Base-by-base conservation (phyloP, 495 filamentous ascomycete genomes). In the Penicillium cosmopolitanum region DNA sequence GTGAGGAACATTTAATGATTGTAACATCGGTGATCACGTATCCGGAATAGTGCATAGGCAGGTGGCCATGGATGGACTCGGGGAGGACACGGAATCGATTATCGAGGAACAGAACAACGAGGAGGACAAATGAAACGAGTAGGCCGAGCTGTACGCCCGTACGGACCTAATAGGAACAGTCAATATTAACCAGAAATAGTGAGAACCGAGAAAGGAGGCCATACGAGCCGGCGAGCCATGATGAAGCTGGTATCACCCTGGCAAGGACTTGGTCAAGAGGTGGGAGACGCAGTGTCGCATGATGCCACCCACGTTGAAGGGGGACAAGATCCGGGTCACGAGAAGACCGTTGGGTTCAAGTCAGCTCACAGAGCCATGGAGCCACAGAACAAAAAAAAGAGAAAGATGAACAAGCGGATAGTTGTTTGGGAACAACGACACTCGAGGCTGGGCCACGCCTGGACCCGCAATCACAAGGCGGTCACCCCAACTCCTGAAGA, bases 11-110 rank as follows among this genome's bases (percentile, higher is more conserved):
- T 48, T 81, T 86, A 7, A 82, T 84, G 57, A 97, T 80, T n/a
- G 87, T 90, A 63, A 98, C 84, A 78, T 98, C 95, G 64, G 92
- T 96, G 69, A 98, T 86, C 67, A 95, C 85, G 43, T 84, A 81
- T 55, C 91, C 92, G 46, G 87, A 78, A 63, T 93, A 89, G 72
- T 96, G 92, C 56, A 86, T 83, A 8, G 92, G 92, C 54, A 96
- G 84, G 68, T 90, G 87, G 70, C 86, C 86, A 77, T 96, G 92
- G 54, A 96, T 84, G 54, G 86, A 83, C 63, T 85, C 81, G n/a
- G 92, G 92, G 15, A 96, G 85, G 62, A 96, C 89, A 57, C 89
- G 85, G 74, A 88, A 93, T 70, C 84, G 85, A 65, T 86, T 87
- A 76, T 96, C 92, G 73, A 96, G 83, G 68, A 93, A 78, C 65